These are phyloP conservation scores for Leccinum longicurvipes DNA, from an alignment of 768 basidiomycete species.

Conservation along the genomic window DNA sequence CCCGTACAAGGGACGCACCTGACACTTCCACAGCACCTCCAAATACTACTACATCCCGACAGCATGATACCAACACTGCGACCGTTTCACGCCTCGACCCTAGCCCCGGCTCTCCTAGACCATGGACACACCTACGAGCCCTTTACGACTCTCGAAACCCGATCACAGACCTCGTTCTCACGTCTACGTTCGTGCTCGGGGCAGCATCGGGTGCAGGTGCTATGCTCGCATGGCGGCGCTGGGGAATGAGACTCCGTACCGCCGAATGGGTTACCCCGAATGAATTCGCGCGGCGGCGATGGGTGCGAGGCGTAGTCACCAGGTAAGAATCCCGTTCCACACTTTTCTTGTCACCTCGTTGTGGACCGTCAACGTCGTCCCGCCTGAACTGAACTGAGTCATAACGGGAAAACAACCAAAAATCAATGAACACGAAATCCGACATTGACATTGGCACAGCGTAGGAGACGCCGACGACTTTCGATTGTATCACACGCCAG, in stretches of 20 bases:
- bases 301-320: conserved; percentile 81
- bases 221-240: conserved; percentile 43
- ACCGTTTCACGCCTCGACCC: neutral
- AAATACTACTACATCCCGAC: neutral
- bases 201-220: conserved; percentile 8
- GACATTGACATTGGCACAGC: conserved; percentile 33
- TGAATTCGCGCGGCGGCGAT: conserved; percentile 52
- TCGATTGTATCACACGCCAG: conserved; percentile 78
- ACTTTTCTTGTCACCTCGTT: neutral
- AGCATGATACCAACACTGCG: neutral
- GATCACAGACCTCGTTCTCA: neutral
- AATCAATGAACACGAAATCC: too few relatives aligned
- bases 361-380: neutral
- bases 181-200: conserved; percentile 16
- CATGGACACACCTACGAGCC: neutral
- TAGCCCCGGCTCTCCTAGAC: neutral
- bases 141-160: neutral
- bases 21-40: neutral
- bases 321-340: conserved; percentile 45
- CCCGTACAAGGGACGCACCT: neutral
- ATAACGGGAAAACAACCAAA: neutral
- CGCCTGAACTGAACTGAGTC: neutral
- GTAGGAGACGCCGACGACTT: conserved; percentile 91
- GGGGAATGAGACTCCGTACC: conserved; percentile 57
- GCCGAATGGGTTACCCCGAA: conserved; percentile 70